Conservation (phyloP, 768 basidiomycete genomes). For the Phanerodontia chrysosporium region DNA sequence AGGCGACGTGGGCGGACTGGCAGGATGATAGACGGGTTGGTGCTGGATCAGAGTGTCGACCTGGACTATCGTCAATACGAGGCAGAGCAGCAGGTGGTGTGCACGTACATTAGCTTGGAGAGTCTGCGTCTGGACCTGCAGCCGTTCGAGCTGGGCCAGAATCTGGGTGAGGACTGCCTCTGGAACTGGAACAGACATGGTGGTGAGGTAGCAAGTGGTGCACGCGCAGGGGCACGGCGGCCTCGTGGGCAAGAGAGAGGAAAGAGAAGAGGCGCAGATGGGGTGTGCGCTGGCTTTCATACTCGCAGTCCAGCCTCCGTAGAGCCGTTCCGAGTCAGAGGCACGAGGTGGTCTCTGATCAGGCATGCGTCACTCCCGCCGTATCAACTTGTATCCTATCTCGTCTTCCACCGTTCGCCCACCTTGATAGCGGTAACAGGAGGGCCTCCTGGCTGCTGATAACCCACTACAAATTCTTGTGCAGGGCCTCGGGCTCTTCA, state of each 20-base stretch:
- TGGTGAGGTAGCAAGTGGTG: not conserved
- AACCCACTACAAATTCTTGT: not conserved
- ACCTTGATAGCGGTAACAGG: not conserved
- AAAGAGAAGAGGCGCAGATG: constrained; percentile 2
- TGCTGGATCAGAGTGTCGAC: constrained; percentile 7
- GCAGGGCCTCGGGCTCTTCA: too few species aligned
- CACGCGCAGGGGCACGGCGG: constrained; percentile 12
- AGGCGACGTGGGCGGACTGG: constrained; percentile 10
- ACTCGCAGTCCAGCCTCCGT: not conserved
- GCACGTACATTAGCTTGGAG: constrained; percentile 71
- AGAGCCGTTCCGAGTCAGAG: not conserved
- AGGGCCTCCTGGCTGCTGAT: not conserved
- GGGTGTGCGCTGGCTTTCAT: not conserved
- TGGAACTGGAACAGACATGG: constrained; percentile 12
- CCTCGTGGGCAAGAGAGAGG: constrained; percentile 10
- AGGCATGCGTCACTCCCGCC: not conserved
- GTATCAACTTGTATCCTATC: not conserved
- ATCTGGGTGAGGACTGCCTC: constrained; percentile 72
- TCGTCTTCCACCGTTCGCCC: not conserved
- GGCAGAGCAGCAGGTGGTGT: not conserved
- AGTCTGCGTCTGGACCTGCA: constrained; percentile 72
- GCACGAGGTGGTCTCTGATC: not conserved
- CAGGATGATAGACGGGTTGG: not conserved
- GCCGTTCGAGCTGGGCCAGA: constrained; percentile 60
- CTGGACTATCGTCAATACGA: not conserved